A percentile compares a stretch with the other conserved stretches of the same genome.
Evolutionary conservation across 805 yeast genomes (phyloP).

Genomic region (Lipomyces sp.): DNA sequence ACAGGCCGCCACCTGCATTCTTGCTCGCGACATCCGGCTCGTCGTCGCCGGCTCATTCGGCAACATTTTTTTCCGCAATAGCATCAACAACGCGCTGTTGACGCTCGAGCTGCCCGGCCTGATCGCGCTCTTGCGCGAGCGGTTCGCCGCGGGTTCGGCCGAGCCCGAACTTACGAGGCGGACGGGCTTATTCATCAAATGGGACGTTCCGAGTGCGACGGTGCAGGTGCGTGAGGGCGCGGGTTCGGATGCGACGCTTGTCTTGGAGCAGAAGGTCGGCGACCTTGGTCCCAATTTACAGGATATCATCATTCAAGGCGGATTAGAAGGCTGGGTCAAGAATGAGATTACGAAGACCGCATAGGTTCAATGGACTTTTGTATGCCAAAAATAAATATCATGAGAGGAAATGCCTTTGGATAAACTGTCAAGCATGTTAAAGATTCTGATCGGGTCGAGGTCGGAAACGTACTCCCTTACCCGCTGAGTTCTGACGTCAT

Average conservation of each 20-base stretch:
- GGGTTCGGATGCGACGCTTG: conserved; percentile 47
- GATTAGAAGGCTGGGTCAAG: conserved; percentile 97
- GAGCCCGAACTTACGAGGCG: conserved; percentile 79
- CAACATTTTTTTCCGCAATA: conserved; percentile 91
- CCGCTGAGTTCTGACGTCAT: too few relatives aligned
- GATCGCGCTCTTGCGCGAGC: conserved; percentile 69
- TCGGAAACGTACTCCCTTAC: too few relatives aligned
- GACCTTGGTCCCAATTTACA: conserved; percentile 93
- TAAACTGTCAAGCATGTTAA: too few relatives aligned
- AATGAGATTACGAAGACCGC: conserved; percentile 44
- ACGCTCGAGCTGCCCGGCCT: conserved; percentile 91
- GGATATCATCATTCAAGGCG: conserved; percentile 95
- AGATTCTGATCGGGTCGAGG: too few relatives aligned
- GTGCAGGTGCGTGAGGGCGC: conserved; percentile 67
- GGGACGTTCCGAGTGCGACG: conserved; percentile 86
- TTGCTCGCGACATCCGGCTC: conserved; percentile 87
- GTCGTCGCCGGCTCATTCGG: conserved; percentile 98
- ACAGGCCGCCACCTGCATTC: conserved; percentile 97
- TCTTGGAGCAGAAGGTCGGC: conserved; percentile 84
- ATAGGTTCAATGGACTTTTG: too few relatives aligned
- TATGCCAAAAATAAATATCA: too few relatives aligned
- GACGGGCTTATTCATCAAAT: conserved; percentile 87
- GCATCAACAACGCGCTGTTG: conserved; percentile 91
- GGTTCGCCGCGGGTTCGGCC: conserved; percentile 51
- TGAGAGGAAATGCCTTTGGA: too few relatives aligned